These are phyloP conservation scores for Serendipita vermifera DNA, from an alignment of 768 basidiomycete genomes.

Conservation along the genomic window DNA sequence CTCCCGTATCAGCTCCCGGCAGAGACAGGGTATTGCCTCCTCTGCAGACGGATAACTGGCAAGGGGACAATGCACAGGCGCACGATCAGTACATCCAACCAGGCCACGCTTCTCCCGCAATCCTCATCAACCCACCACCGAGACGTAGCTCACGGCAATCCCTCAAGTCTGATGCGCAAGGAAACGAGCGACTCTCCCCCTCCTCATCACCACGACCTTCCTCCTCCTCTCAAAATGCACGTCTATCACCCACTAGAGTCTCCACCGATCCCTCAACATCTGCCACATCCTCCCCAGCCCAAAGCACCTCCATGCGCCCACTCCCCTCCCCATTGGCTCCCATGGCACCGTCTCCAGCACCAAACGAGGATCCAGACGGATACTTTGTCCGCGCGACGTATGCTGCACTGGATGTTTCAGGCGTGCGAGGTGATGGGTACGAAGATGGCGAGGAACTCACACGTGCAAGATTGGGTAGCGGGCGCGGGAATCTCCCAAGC, in stretches of 20 bases:
- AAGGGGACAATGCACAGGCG: background rate
- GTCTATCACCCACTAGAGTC: background rate
- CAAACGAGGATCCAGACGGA: constrained; percentile 61
- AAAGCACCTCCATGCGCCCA: background rate
- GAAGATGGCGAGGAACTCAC: constrained; percentile 92
- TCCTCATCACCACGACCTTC: background rate
- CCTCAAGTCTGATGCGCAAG: background rate
- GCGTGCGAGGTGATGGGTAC: constrained; percentile 91
- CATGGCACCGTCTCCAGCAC: constrained; percentile 11
- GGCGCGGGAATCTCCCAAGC: constrained; percentile 25
- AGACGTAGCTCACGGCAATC: background rate
- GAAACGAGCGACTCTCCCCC: constrained; percentile 1
- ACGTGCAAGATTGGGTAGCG: constrained; percentile 50
- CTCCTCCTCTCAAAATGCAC: background rate
- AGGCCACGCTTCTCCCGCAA: background rate
- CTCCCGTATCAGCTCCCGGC: too few relatives aligned
- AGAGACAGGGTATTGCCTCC: too few relatives aligned
- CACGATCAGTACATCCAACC: too few relatives aligned
- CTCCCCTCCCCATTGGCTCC: background rate
- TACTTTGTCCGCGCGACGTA: constrained; percentile 80
- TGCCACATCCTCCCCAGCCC: background rate
- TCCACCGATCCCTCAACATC: background rate
- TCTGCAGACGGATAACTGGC: too few relatives aligned
- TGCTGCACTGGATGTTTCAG: constrained; percentile 73
- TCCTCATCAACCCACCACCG: constrained; percentile 1